Conservation (phyloP, 257 asterid species). For the Solanum bulbocastanum region DNA sequence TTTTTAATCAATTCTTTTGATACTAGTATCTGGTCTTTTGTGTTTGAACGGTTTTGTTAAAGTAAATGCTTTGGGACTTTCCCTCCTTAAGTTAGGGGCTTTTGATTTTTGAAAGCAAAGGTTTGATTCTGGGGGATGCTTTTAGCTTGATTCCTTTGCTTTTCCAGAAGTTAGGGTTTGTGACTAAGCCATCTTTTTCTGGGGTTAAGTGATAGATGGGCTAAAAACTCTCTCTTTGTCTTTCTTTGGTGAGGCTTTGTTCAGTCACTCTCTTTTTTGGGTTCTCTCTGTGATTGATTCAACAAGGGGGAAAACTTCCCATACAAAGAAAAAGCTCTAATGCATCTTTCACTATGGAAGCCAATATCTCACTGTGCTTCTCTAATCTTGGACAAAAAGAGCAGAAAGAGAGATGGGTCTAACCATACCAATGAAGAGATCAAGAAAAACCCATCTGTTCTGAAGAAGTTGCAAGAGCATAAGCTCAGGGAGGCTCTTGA, state of each 20-base stretch:
- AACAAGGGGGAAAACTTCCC: background rate
- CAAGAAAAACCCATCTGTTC: conserved; percentile 50
- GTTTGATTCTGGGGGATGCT: conserved; percentile 51
- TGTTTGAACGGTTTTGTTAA: conserved; percentile 37
- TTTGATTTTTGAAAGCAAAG: conserved; percentile 62
- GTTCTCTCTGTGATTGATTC: conserved; percentile 19
- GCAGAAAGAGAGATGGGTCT: conserved; percentile 68
- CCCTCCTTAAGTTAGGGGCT: conserved; percentile 35
- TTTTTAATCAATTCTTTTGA: conserved; percentile 8
- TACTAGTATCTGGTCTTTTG: conserved; percentile 16
- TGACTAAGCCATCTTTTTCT: conserved; percentile 28
- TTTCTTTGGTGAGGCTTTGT: conserved; percentile 15
- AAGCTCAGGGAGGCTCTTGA: conserved; percentile 94
- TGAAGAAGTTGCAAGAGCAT: conserved; percentile 77
- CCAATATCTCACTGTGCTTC: conserved; percentile 95
- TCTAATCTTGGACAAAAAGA: conserved; percentile 84
- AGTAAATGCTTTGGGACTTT: conserved; percentile 32
- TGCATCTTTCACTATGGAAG: conserved; percentile 99
- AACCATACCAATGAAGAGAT: conserved; percentile 53
- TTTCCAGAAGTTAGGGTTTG: conserved; percentile 36
- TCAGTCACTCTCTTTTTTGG: conserved; percentile 13
- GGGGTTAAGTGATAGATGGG: conserved; percentile 43
- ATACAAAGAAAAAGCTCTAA: conserved; percentile 25
- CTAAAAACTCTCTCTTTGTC: conserved; percentile 19
- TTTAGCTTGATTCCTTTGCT: conserved; percentile 56